phyloP scores from a whole-genome alignment of 2,329 filamentous ascomycete genomes.

The Aquanectria penicillioides region DNA sequence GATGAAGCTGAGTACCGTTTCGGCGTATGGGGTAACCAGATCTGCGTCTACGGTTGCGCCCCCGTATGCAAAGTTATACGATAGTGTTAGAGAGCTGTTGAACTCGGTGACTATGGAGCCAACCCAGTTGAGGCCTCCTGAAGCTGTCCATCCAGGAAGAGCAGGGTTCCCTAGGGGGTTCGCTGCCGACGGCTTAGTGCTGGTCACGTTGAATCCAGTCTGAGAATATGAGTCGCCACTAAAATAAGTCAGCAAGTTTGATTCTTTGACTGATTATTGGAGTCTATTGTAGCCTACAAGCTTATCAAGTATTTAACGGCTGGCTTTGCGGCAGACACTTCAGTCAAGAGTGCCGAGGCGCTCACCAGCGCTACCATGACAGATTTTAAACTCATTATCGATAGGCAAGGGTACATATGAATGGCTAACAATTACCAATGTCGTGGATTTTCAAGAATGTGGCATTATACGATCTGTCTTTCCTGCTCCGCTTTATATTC shows the following conservation, averaged over 20 bases:
- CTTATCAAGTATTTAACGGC: conserved; percentile 36
- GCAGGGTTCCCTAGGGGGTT: conserved; percentile 72
- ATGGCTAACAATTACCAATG: too few relatives aligned
- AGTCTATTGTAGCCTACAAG: conserved; percentile 22
- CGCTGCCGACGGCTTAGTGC: conserved; percentile 58
- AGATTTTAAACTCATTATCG: too few relatives aligned
- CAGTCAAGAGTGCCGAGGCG: too few relatives aligned
- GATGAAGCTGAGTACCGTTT: conserved; percentile 48
- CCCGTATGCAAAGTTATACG: conserved; percentile 65
- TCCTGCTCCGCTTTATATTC: too few relatives aligned
- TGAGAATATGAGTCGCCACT: conserved; percentile 48
- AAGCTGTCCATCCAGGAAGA: conserved; percentile 61
- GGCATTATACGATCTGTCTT: too few relatives aligned
- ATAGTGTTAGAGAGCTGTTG: conserved; percentile 55
- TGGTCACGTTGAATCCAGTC: conserved; percentile 62
- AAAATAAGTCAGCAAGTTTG: not conserved
- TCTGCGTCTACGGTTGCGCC: conserved; percentile 63
- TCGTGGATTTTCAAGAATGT: too few relatives aligned
- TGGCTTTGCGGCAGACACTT: too few relatives aligned
- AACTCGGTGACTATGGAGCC: conserved; percentile 58
- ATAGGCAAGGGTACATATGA: too few relatives aligned
- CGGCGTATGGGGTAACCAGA: conserved; percentile 63
- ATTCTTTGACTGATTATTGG: rapidly evolving
- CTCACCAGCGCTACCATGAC: too few relatives aligned
- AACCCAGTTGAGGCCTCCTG: conserved; percentile 63